phyloP scores from a whole-genome alignment of 169 alveolate species.

The Plasmodium vivax region DNA sequence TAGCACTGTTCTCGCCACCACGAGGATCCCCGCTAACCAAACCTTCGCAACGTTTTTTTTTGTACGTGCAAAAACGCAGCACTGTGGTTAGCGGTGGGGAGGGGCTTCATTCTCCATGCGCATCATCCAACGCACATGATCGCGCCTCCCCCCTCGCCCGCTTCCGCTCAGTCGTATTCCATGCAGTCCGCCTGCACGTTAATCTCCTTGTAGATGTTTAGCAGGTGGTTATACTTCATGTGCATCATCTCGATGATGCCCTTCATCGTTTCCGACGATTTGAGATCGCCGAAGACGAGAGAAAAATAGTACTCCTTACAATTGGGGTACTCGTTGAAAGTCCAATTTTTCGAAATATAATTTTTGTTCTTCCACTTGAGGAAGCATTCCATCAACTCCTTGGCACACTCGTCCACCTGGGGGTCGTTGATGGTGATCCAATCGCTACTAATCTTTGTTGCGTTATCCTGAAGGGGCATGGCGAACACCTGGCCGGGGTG shows the following conservation, averaged over 20 bases:
- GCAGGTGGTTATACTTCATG: conserved; percentile 67
- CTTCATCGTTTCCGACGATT: conserved; percentile 59
- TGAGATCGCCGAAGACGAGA: conserved; percentile 69
- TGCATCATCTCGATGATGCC: conserved; percentile 75
- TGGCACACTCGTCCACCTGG: conserved; percentile 75
- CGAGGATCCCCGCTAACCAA: not conserved
- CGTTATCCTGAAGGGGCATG: not conserved
- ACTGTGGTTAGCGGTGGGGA: not conserved
- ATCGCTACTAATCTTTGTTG: conserved; percentile 14
- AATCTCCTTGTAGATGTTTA: conserved; percentile 53
- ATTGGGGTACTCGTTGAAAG: conserved; percentile 65
- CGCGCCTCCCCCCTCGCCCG: not conserved
- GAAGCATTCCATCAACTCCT: conserved; percentile 71
- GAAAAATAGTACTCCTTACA: conserved; percentile 70
- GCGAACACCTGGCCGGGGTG: conserved; percentile 17
- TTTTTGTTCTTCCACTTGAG: conserved; percentile 73
- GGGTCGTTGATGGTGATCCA: conserved; percentile 76
- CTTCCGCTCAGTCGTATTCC: not conserved
- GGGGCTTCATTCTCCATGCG: not conserved
- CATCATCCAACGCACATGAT: not conserved
- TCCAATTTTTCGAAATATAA: conserved; percentile 72
- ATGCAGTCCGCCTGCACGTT: not conserved
- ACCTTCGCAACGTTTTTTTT: not conserved
- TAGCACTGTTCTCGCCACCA: not conserved
- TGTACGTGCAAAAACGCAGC: not conserved